Percentiles rank a stretch among this genome's conserved stretches.
These are phyloP conservation scores for Erigeron canadensis DNA, from an alignment of 129 eudicot genomes.

Conservation along the genomic window DNA sequence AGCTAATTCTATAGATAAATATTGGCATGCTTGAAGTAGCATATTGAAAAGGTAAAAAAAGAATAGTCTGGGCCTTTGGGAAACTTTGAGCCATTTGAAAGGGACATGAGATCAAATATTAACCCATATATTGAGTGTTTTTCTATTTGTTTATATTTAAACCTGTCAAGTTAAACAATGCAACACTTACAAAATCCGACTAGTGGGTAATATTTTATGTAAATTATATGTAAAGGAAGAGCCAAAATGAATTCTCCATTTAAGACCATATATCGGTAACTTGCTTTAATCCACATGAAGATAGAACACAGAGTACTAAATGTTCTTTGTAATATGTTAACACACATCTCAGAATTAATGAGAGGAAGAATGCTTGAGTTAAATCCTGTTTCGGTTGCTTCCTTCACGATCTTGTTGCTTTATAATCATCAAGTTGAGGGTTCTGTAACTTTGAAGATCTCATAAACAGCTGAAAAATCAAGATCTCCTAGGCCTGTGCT, in stretches of 20 bases:
- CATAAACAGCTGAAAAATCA: constrained; percentile 92
- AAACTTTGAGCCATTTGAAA: not conserved
- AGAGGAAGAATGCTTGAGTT: constrained; percentile 24
- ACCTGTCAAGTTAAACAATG: too few relatives aligned
- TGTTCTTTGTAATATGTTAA: constrained; percentile 17
- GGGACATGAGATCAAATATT: too few relatives aligned
- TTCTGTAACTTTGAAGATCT: constrained; percentile 53
- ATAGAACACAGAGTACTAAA: constrained; percentile 19
- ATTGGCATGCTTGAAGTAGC: not conserved
- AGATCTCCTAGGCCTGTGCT: constrained; percentile 88
- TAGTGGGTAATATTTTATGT: too few relatives aligned
- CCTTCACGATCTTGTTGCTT: constrained; percentile 1
- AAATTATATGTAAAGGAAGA: too few relatives aligned
- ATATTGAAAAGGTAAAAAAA: not conserved
- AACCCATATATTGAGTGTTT: too few relatives aligned
- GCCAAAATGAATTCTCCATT: not conserved
- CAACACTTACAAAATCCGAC: too few relatives aligned
- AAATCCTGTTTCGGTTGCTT: constrained; percentile 1
- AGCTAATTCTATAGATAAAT: not conserved
- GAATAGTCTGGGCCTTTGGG: not conserved
- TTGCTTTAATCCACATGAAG: constrained; percentile 8
- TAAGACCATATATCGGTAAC: not conserved
- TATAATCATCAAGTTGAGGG: constrained; percentile 35
- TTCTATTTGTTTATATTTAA: too few relatives aligned
- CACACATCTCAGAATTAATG: constrained; percentile 22